Evolutionary conservation across 768 basidiomycete species (phyloP).

Genomic region (Hydnomerulius pinastri): DNA sequence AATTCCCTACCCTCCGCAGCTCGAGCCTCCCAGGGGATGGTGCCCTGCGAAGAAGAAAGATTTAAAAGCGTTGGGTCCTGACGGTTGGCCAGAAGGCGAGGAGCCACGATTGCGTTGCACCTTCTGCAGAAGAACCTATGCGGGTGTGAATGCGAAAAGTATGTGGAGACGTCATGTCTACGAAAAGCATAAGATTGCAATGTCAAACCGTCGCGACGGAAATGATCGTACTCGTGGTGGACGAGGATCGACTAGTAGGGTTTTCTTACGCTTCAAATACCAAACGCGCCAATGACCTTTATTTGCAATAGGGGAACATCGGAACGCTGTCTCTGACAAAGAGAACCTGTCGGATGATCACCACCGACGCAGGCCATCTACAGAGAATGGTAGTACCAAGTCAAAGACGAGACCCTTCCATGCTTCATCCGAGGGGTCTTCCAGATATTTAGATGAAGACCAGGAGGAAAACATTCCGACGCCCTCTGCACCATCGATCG

Average conservation of each 20-base stretch:
- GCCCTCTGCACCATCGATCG: conserved; percentile 25
- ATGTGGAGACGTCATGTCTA: conserved; percentile 91
- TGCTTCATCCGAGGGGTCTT: conserved; percentile 13
- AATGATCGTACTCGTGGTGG: conserved; percentile 60
- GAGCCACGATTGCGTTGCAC: conserved; percentile 81
- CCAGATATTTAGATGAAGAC: conserved; percentile 13
- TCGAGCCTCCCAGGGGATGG: conserved; percentile 86
- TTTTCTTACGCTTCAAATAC: background rate
- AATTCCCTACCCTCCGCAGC: conserved; percentile 72
- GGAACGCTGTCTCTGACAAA: conserved; percentile 35
- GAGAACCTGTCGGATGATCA: conserved; percentile 35
- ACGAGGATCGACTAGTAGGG: conserved; percentile 66
- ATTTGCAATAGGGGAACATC: conserved; percentile 56
- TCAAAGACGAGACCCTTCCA: conserved; percentile 24
- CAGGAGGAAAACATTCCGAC: conserved; percentile 12
- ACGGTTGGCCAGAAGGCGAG: conserved; percentile 80
- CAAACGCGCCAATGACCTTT: conserved; percentile 19
- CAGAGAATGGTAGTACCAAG: conserved; percentile 18
- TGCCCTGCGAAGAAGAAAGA: conserved; percentile 85
- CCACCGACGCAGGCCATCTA: conserved; percentile 25
- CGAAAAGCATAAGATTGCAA: conserved; percentile 88
- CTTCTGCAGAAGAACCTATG: conserved; percentile 81
- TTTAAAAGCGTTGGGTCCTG: conserved; percentile 63
- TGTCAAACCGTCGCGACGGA: conserved; percentile 81
- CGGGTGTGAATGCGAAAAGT: conserved; percentile 86